Conservation (phyloP, 345 rosid species). For the Camelina sativa region DNA sequence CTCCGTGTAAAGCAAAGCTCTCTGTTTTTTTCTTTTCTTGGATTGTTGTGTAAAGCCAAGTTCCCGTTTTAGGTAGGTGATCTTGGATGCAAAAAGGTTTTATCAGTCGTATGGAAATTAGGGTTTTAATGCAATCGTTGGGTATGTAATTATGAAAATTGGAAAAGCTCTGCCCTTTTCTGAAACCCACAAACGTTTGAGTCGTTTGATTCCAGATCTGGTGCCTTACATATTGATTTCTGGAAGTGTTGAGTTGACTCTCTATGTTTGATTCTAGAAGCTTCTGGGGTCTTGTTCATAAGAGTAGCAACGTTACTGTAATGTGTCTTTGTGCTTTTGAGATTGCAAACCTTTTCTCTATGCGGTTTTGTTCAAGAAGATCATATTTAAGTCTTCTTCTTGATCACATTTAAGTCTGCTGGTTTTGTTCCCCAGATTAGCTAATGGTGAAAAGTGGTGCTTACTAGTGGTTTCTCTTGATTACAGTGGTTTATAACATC, state of each 20-base stretch:
- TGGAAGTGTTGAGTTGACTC: neutral
- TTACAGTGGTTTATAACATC: constrained; percentile 21
- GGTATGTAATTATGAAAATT: constrained; percentile 4
- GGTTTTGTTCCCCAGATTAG: neutral
- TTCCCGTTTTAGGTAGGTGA: neutral
- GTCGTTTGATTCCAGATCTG: constrained; percentile 27
- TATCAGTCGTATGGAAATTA: constrained; percentile 17
- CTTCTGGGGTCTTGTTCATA: neutral
- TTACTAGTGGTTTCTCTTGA: constrained; percentile 13
- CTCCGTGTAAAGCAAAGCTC: no score
- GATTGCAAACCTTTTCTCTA: constrained; percentile 1
- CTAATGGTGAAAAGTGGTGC: neutral
- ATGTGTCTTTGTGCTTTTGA: neutral
- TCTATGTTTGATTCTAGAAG: neutral
- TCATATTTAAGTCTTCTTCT: neutral
- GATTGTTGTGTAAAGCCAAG: no score
- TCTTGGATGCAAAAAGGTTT: constrained; percentile 2
- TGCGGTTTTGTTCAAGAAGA: neutral
- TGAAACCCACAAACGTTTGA: neutral
- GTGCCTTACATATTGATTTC: constrained; percentile 13
- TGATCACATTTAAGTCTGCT: neutral
- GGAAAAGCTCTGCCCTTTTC: constrained; percentile 25
- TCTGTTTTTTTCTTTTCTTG: no score
- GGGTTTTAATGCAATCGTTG: constrained; percentile 13
- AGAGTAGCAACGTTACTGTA: neutral